phyloP scores from a whole-genome alignment of 352 stramenopile genomes.

The Blastocystis sp. region DNA sequence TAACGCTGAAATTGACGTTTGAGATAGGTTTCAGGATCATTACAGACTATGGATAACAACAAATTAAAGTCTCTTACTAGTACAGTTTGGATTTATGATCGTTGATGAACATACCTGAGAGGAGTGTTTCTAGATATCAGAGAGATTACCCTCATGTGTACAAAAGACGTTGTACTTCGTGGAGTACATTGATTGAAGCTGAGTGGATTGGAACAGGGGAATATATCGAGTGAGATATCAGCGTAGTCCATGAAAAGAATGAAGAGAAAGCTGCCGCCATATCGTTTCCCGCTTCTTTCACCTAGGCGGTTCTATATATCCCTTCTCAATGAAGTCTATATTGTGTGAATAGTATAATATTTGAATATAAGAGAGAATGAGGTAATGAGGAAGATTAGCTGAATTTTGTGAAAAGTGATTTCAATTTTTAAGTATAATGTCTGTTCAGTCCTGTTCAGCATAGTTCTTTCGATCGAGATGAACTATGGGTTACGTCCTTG shows the following conservation, averaged over 20 bases:
- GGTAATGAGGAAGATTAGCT: no score
- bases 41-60: neutral
- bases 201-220: neutral
- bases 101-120: neutral
- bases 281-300: no score
- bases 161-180: neutral
- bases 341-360: no score
- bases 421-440: no score
- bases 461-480: no score
- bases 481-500: no score
- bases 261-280: no score
- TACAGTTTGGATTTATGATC: neutral
- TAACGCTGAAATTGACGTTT: constrained; percentile 43
- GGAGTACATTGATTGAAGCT: neutral
- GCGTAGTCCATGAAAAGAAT: neutral
- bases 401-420: no score
- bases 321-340: no score
- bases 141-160: neutral
- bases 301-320: no score
- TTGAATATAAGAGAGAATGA: no score
- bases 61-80: neutral
- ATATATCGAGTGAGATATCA: neutral
- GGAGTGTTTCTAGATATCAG: neutral
- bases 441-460: no score
- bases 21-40: constrained; percentile 59